These are phyloP conservation scores for Yamadazyma insecticola DNA, from an alignment of 805 yeast genomes.

Conservation along the genomic window DNA sequence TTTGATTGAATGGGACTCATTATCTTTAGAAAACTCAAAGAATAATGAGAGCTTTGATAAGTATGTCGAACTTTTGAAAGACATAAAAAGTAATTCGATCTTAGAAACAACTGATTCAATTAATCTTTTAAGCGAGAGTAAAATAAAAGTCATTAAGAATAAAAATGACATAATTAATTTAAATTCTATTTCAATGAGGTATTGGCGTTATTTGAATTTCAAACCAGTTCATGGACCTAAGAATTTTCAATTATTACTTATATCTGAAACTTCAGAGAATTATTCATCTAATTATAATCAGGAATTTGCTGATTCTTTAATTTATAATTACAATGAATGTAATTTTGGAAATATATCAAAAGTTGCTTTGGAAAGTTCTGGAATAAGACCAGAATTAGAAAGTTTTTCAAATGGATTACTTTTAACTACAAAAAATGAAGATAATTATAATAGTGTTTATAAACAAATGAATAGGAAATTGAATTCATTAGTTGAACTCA, in stretches of 20 bases:
- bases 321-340: slow-evolving; percentile 42
- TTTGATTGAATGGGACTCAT: slow-evolving; percentile 32
- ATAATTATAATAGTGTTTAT: slow-evolving; percentile 23
- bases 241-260: slow-evolving; percentile 47
- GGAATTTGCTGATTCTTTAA: slow-evolving; percentile 39
- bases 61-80: slow-evolving; percentile 17
- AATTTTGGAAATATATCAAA: slow-evolving; percentile 44
- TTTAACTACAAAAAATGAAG: slow-evolving; percentile 17
- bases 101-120: slow-evolving; percentile 6
- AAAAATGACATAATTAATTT: slow-evolving; percentile 41
- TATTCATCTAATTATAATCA: slow-evolving; percentile 21
- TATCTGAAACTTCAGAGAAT: slow-evolving; percentile 26
- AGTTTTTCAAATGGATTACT: slow-evolving; percentile 26
- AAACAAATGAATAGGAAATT: slow-evolving; percentile 25
- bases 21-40: slow-evolving; percentile 11
- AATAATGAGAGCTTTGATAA: slow-evolving; percentile 16
- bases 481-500: slow-evolving; percentile 29
- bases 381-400: slow-evolving; percentile 22
- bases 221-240: slow-evolving; percentile 50
- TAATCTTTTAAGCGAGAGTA: slow-evolving; percentile 9
- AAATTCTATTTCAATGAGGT: slow-evolving; percentile 39
- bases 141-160: slow-evolving; percentile 29
- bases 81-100: slow-evolving; percentile 8
- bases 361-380: slow-evolving; percentile 23
- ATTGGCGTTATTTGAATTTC: slow-evolving; percentile 57